Conservation (phyloP, 2,329 filamentous ascomycete genomes). For the Exophiala viscosa region DNA sequence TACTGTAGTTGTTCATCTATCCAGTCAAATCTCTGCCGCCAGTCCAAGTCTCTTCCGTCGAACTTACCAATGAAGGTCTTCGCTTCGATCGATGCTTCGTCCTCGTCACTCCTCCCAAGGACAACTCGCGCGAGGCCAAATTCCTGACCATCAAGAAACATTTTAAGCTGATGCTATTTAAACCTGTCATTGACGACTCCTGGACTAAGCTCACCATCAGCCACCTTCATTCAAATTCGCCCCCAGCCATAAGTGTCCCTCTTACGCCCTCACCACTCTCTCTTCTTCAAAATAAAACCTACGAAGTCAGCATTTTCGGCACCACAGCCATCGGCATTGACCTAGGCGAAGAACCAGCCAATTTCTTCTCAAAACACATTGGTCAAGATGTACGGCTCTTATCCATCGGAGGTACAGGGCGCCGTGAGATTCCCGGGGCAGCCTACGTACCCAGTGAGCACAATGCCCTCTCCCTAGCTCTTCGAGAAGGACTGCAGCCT, state of each 20-base stretch:
- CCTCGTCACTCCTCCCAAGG: conserved; percentile 24
- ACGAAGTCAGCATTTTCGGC: conserved; percentile 27
- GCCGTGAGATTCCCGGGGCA: conserved; percentile 27
- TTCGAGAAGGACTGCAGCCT: conserved; percentile 24
- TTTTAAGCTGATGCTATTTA: conserved; percentile 26
- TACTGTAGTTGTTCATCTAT: conserved; percentile 25
- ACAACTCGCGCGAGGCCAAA: conserved; percentile 20
- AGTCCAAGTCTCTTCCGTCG: conserved; percentile 25
- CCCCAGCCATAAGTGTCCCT: conserved; percentile 23
- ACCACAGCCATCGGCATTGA: conserved; percentile 27
- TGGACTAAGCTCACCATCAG: conserved; percentile 28
- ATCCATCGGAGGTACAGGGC: conserved; percentile 25
- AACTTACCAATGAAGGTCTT: conserved; percentile 27
- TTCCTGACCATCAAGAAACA: conserved; percentile 27
- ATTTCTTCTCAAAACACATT: conserved; percentile 26
- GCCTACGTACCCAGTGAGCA: conserved; percentile 25
- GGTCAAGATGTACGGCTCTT: conserved; percentile 23
- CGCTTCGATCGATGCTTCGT: conserved; percentile 27
- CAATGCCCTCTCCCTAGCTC: conserved; percentile 23
- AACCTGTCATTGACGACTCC: conserved; percentile 24
- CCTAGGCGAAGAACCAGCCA: conserved; percentile 21
- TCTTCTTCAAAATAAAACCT: conserved; percentile 20
- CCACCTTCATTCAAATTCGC: conserved; percentile 15
- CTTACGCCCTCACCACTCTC: conserved; percentile 25
- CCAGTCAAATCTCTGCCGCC: conserved; percentile 27